Conservation (phyloP, 192 early-diverging fungal genomes). For the Coemansia erecta region DNA sequence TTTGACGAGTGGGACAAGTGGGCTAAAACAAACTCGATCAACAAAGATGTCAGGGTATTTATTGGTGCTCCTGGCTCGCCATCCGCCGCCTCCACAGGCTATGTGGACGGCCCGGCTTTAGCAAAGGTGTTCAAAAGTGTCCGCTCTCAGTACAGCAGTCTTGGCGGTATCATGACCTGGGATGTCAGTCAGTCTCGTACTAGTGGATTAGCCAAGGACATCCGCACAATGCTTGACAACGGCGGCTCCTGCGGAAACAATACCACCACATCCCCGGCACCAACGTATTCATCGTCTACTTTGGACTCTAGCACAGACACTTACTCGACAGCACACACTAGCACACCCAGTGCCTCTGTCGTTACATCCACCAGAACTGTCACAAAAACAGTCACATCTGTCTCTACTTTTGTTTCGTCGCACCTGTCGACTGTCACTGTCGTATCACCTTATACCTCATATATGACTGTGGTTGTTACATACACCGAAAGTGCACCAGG, state of each 20-base stretch:
- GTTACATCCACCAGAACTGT: constrained; percentile 17
- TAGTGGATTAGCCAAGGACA: neutral
- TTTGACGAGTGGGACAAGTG: constrained; percentile 56
- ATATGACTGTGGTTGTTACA: constrained; percentile 22
- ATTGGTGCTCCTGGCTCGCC: constrained; percentile 51
- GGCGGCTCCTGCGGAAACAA: constrained; percentile 2
- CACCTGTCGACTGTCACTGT: constrained; percentile 10
- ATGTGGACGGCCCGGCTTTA: constrained; percentile 23
- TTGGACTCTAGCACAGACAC: neutral
- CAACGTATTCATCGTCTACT: neutral
- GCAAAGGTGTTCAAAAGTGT: constrained; percentile 25
- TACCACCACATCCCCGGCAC: neutral
- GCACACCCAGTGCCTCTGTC: neutral
- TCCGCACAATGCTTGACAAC: neutral
- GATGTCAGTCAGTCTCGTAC: constrained; percentile 11
- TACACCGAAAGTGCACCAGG: neutral
- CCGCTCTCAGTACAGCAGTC: constrained; percentile 24
- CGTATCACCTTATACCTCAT: constrained; percentile 16
- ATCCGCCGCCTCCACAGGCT: constrained; percentile 42
- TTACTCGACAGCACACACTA: neutral
- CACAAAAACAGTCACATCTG: constrained; percentile 29
- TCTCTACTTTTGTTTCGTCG: constrained; percentile 32
- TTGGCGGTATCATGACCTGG: constrained; percentile 66
- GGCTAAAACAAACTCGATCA: constrained; percentile 45
- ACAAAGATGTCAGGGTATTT: constrained; percentile 51